Base-by-base conservation (phyloP, 1,284 basidiomycete species). In the Tilletia caries region DNA sequence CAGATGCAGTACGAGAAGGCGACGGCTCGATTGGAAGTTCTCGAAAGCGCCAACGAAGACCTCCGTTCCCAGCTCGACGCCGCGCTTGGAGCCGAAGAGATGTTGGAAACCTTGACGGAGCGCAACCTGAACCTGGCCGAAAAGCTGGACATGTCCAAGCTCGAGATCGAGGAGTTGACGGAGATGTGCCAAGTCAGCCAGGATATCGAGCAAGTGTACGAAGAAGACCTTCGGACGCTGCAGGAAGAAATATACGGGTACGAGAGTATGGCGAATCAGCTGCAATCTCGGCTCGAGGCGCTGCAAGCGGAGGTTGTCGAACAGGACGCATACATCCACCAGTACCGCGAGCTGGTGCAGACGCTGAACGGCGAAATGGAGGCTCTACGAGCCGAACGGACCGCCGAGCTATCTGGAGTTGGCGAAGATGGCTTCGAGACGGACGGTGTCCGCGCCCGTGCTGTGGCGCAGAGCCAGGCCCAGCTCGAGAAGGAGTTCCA, bases 121-220 rank as follows among this genome's bases (percentile, higher is more conserved):
- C 89, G 93, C 29, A 98, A 98, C 82, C 86, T 97, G 27, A 89
- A 71, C 68, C 67, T 78, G 41, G 41, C 80, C 92, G 92, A 95
- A 92, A 89, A 92, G 27, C 68, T 98, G 75, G 95, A 98, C 80
- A 93, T 96, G 84, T 94, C 98, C 91, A 88, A 91, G 4, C 90
- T 92, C 68, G 92, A 91, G 0, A 93, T 98, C 66, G 95, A 98
- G 81, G 95, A 98, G 80, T 88, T 97, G 18, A 95, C 98, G 81
- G 90, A 95, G 15, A 88, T 98, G 66, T 93, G 95, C 83, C 95
- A 98, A 78, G 89, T 99, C 68, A 93, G 91, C 73, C 95, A 98
- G 76, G 96, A 99, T 84, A 87, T 99, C 2, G 96, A 98, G 83
- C 95, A 98, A 84, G 93, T 92, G 79, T 95, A 98, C 76, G 83